Evolutionary conservation across 805 yeast genomes (phyloP).

Genomic region (Candida orba): DNA sequence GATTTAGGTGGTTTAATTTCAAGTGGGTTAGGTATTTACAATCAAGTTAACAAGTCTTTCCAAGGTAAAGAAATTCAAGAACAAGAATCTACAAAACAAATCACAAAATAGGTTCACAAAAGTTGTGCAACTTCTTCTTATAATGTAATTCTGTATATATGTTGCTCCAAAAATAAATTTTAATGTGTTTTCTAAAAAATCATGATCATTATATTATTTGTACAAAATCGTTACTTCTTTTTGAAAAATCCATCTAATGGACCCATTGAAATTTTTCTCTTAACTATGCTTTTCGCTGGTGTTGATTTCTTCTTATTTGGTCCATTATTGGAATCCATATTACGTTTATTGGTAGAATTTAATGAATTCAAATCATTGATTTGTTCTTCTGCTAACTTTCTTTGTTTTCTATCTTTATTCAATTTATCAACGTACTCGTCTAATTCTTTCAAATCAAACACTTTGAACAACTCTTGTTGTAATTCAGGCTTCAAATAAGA

Average conservation of each 20-base stretch:
- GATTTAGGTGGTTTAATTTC: constrained; percentile 72
- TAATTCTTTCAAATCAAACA: constrained; percentile 27
- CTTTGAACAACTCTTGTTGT: constrained; percentile 20
- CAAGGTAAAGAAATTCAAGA: neutral
- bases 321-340: constrained; percentile 13
- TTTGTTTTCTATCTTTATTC: constrained; percentile 17
- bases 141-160: constrained; percentile 1
- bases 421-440: constrained; percentile 21
- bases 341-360: constrained; percentile 15
- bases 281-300: constrained; percentile 27
- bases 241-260: constrained; percentile 63
- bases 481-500: constrained; percentile 31
- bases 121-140: too few species aligned
- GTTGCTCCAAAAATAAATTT: too few species aligned
- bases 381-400: constrained; percentile 27
- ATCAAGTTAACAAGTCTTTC: constrained; percentile 35
- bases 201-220: too few species aligned
- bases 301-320: constrained; percentile 19
- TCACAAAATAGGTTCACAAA: too few species aligned
- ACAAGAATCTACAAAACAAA: too few species aligned
- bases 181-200: too few species aligned
- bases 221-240: constrained; percentile 23
- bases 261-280: constrained; percentile 53
- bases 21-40: constrained; percentile 66
- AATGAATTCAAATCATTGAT: constrained; percentile 21